Evolutionary conservation across 306 rosid genomes (phyloP), one percentile per base, ranked within the genome.

Genomic region (Pachyrhizus erosus): DNA sequence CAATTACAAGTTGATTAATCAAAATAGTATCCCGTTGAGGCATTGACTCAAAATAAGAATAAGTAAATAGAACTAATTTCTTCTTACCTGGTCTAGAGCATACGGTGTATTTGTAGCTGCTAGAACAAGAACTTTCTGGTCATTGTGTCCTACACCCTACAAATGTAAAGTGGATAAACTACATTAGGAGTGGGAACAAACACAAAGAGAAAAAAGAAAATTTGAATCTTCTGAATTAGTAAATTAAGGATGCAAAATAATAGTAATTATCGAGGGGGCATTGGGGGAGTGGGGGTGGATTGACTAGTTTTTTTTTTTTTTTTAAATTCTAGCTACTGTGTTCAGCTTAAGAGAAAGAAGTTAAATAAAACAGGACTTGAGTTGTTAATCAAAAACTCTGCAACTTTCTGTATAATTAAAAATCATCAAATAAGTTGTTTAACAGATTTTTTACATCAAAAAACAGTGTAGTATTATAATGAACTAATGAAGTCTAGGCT

Each of bases 51-150:
- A 68, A 39, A 58, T 23, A 9, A 64, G 21, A 72, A 60, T 60
- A 86, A 68, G 17, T 49, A 64, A 78, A 48, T 72, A 68, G 11
- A 70, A 76, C 57, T 37, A 69, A 10, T 26, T 84, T 66, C 68
- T 42, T 20, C 84, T 88, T 87, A 91, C 99, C 98, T 96, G 99
- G 80, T 96, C 99, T 54, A 96, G 87, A 71, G 99, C 94, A 77
- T 96, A 96, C 10, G 99, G 99, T 49, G 99, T 96, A 87, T 96
- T 96, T 46, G 99, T 96, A 43, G 99, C 99, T 40, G 99, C 99
- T 79, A 96, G 99, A 88, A 96, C 98, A 12, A 96, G 99, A 89
- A 96, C 99, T 84, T 96, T 96, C 84, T 96, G 89, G 74, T 96
- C 99, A 86, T 90, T 92, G 88, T 87, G 61, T 77, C 99, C 99